These are phyloP conservation scores for Yarrowia sp. DNA, from an alignment of 805 yeast species.

Conservation along the genomic window DNA sequence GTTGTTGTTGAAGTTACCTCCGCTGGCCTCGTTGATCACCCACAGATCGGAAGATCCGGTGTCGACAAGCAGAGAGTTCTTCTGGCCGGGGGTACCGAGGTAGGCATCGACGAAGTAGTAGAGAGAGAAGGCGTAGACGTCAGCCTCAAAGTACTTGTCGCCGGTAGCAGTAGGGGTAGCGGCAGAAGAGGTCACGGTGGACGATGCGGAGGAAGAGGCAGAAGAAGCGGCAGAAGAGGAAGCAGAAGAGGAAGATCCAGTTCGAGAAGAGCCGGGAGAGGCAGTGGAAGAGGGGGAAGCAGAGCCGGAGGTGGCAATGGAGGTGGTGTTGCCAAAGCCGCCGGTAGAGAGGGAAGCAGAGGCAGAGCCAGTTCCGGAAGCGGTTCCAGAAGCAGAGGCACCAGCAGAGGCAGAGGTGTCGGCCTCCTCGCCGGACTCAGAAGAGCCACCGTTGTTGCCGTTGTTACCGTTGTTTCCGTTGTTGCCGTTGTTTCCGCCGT, in stretches of 20 bases:
- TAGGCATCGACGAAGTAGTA: conserved; percentile 32
- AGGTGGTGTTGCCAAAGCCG: not conserved
- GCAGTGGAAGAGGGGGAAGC: conserved; percentile 1
- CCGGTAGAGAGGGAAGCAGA: conserved; percentile 1
- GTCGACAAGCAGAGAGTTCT: conserved; percentile 55
- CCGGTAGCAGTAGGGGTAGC: conserved; percentile 12
- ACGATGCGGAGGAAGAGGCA: not conserved
- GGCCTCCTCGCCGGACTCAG: not conserved
- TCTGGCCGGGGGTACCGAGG: conserved; percentile 61
- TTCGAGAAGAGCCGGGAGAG: conserved; percentile 10
- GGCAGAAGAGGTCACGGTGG: conserved; percentile 14
- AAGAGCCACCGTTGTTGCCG: not conserved
- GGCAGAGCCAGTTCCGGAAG: not conserved
- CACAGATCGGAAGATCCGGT: conserved; percentile 73
- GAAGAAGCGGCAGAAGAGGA: not conserved
- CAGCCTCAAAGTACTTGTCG: conserved; percentile 25
- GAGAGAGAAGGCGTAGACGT: conserved; percentile 25
- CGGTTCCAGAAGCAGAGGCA: not conserved
- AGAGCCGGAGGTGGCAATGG: not conserved
- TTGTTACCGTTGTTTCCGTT: not conserved
- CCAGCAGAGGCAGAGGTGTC: not conserved
- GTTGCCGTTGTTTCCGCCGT: not conserved
- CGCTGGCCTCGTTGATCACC: conserved; percentile 41
- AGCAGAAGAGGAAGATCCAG: not conserved
- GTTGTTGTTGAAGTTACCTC: conserved; percentile 22